A percentile compares a stretch with the other conserved stretches of the same genome.
phyloP scores from a whole-genome alignment of 1,139 yeast species.

The Yamadazyma taylorii region DNA sequence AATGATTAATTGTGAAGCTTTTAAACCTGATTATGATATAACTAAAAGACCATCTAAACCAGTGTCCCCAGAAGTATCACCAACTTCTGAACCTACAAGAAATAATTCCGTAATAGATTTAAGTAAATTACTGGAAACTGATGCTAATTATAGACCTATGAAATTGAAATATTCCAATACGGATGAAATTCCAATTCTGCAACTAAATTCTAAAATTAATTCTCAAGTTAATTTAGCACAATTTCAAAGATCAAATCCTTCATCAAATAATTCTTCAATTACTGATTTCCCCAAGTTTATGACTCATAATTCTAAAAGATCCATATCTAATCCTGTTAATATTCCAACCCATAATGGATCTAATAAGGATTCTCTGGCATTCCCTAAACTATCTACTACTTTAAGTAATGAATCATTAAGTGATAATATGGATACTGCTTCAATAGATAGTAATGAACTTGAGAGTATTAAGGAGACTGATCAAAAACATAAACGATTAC shows the following conservation, averaged over 20 bases:
- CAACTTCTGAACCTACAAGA: slow-evolving; percentile 45
- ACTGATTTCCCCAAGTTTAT: slow-evolving; percentile 30
- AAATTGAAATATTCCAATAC: slow-evolving; percentile 41
- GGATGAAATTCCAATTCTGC: slow-evolving; percentile 42
- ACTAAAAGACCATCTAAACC: slow-evolving; percentile 36
- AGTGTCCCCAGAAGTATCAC: slow-evolving; percentile 46
- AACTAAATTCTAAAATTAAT: slow-evolving; percentile 42
- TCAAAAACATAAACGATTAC: slow-evolving; percentile 6
- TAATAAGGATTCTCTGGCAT: slow-evolving; percentile 27
- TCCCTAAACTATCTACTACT: slow-evolving; percentile 19
- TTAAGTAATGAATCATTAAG: slow-evolving; percentile 12
- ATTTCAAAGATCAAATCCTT: slow-evolving; percentile 24
- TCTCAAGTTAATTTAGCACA: slow-evolving; percentile 37
- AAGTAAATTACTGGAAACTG: slow-evolving; percentile 35
- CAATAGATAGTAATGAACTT: slow-evolving; percentile 24
- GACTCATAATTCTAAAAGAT: slow-evolving; percentile 18
- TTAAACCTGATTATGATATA: slow-evolving; percentile 33
- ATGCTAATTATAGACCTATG: slow-evolving; percentile 43
- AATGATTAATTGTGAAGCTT: slow-evolving; percentile 40
- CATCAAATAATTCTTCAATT: slow-evolving; percentile 27
- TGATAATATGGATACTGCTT: slow-evolving; percentile 13
- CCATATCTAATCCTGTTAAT: slow-evolving; percentile 21
- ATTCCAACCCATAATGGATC: slow-evolving; percentile 18
- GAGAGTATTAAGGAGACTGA: slow-evolving; percentile 26
- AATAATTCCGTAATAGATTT: slow-evolving; percentile 46